Base-by-base conservation (phyloP, 2,329 filamentous ascomycete species). In the Aspergillus glaucus region DNA sequence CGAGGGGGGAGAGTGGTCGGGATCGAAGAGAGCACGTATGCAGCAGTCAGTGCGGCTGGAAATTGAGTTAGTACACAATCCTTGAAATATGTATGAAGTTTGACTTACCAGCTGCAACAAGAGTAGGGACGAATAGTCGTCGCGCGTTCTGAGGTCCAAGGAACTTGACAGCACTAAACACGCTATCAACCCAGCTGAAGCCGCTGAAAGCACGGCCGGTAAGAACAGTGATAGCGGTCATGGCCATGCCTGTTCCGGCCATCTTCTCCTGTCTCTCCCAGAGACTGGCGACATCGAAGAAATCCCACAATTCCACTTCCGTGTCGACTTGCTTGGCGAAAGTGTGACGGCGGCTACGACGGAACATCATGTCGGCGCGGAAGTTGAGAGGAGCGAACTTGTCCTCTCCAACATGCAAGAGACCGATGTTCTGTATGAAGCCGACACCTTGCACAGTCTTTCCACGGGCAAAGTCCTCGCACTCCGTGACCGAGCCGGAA, bases 261-360 rank as follows among this genome's bases (percentile, higher is more conserved):
- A 94, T 79, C 77, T 97, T 98, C 70, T 98, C 93, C 66, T 97
- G 92, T 47, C 84, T 80, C 62, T 96, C 89, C 74, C 95, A 79
- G 5, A 97, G 72, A 9, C 83, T 87, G 15, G 83, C 79, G 67
- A 90, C 78, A 68, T 98, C 93, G 61, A 98, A 88, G 75, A 98
- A 97, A 72, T 98, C 93, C 79, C 79, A 87, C 0, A 95, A 60
- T 63, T 98, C 91, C 3, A 93, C 87, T 47, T 93, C 83, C 17
- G 95, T 84, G 52, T 96, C 84, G 14, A 97, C 84, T 63, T 95
- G 85, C 55, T 89, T 83, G 5, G 88, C 90, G 37, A 95, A 74
- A 2, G 83, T 81, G 66, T 98, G 88, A 51, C 84, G 81, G 62
- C 86, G 86, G 37, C 64, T 63, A 53, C 88, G 84, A 51, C 83